These are phyloP conservation scores for Arthroderma sp. DNA, from an alignment of 2,329 filamentous ascomycete genomes.

Conservation along the genomic window DNA sequence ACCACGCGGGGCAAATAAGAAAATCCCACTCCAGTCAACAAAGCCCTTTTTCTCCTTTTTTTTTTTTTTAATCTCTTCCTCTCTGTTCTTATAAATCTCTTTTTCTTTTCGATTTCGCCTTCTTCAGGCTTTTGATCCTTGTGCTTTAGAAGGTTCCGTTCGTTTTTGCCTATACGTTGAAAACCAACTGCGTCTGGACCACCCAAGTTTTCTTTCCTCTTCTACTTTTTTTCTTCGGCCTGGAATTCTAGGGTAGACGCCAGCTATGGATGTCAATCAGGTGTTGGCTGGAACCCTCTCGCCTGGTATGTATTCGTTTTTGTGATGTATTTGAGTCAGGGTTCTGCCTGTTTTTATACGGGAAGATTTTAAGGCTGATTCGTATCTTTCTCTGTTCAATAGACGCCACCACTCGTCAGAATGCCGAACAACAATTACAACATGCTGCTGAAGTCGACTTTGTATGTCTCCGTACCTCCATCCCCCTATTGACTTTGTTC, in stretches of 20 bases:
- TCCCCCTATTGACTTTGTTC: constrained; percentile 12
- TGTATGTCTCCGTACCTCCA: constrained; percentile 45
- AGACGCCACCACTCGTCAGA: constrained; percentile 84
- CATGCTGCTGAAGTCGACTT: constrained; percentile 93
- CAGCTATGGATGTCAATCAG: constrained; percentile 90
- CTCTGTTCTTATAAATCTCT: no score
- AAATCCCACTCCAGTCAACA: no score
- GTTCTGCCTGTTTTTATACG: neutral
- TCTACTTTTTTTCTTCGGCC: no score
- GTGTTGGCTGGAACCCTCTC: constrained; percentile 96
- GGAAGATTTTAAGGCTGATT: neutral
- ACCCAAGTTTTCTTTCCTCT: no score
- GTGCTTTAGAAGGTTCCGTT: no score
- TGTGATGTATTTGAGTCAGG: neutral
- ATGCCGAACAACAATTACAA: constrained; percentile 84
- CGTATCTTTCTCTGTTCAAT: constrained; percentile 10
- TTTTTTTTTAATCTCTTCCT: no score
- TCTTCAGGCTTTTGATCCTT: no score
- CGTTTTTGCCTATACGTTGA: no score
- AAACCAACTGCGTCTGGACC: no score
- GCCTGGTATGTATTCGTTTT: constrained; percentile 51
- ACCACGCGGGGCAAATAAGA: no score
- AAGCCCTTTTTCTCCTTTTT: no score
- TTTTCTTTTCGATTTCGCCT: no score
- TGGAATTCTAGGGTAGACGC: neutral